These are phyloP conservation scores for Saccharomycopsis amapae DNA, from an alignment of 805 yeast species.

Conservation along the genomic window DNA sequence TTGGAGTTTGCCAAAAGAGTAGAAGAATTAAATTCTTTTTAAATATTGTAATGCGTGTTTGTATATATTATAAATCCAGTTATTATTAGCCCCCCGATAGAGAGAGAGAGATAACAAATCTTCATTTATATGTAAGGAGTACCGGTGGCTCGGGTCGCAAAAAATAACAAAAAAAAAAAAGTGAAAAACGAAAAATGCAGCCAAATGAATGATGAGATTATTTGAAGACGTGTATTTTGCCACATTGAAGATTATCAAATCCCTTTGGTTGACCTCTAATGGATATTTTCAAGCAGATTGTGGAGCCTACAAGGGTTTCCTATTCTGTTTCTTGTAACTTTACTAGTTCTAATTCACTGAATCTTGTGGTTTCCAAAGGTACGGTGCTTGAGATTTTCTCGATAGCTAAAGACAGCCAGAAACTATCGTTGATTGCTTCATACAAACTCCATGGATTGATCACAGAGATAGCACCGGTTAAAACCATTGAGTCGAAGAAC, in stretches of 20 bases:
- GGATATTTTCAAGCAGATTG: constrained; percentile 51
- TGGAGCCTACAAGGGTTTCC: constrained; percentile 46
- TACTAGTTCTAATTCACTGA: constrained; percentile 31
- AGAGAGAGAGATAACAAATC: too few species aligned
- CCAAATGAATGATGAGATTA: neutral
- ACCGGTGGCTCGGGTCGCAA: too few species aligned
- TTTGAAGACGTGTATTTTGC: neutral
- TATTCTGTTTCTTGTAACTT: constrained; percentile 38
- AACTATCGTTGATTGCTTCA: constrained; percentile 33
- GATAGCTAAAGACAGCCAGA: constrained; percentile 22
- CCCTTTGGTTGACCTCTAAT: too few species aligned
- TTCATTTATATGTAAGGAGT: too few species aligned
- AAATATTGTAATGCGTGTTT: too few species aligned
- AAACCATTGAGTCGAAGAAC: constrained; percentile 8
- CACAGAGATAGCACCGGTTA: constrained; percentile 25
- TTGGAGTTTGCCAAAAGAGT: constrained; percentile 31
- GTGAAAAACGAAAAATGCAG: neutral
- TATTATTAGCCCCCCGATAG: too few species aligned
- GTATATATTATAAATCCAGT: too few species aligned
- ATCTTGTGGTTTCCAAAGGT: constrained; percentile 45
- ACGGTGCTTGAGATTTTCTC: constrained; percentile 44
- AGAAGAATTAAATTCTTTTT: too few species aligned
- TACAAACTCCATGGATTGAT: constrained; percentile 45
- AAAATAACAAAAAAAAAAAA: neutral
- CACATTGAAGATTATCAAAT: neutral